These are phyloP conservation scores for Phlebiopsis gigantea DNA, from an alignment of 768 basidiomycete species.

Conservation along the genomic window DNA sequence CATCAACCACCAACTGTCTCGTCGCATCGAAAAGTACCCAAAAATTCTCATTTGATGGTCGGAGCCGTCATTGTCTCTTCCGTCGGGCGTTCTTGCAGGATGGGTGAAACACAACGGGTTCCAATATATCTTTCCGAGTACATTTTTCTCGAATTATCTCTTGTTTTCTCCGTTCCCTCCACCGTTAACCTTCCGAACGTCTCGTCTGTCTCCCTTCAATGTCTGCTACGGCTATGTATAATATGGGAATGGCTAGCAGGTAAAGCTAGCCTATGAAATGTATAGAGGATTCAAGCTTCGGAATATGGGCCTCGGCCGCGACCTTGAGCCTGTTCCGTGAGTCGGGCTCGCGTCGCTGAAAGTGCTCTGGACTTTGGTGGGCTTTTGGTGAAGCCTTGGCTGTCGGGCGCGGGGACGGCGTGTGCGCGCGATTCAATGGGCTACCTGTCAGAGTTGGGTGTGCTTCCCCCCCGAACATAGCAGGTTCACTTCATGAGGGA, in stretches of 20 bases:
- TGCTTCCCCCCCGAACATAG: too few relatives aligned
- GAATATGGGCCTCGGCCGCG: too few relatives aligned
- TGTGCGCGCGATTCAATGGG: too few relatives aligned
- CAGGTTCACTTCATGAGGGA: background rate
- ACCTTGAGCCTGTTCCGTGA: too few relatives aligned
- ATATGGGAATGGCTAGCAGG: slow-evolving; percentile 14
- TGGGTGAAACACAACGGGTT: slow-evolving; percentile 2
- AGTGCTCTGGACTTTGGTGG: too few relatives aligned
- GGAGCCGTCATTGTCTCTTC: background rate
- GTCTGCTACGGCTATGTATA: slow-evolving; percentile 16
- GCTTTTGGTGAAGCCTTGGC: too few relatives aligned
- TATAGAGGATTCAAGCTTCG: slow-evolving; percentile 10
- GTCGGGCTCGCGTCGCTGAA: too few relatives aligned
- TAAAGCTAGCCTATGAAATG: slow-evolving; percentile 12
- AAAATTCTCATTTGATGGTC: background rate
- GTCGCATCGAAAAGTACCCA: background rate
- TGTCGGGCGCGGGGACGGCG: too few relatives aligned
- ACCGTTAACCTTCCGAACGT: slow-evolving; percentile 4
- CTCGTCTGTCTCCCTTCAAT: slow-evolving; percentile 4
- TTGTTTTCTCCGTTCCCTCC: slow-evolving; percentile 1
- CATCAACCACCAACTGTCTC: background rate
- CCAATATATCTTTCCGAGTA: slow-evolving; percentile 7
- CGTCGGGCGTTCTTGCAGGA: slow-evolving; percentile 4
- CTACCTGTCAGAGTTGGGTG: background rate
- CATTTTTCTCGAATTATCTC: slow-evolving; percentile 10